phyloP scores from a whole-genome alignment of 1,139 yeast species.

The Pichia sp. region DNA sequence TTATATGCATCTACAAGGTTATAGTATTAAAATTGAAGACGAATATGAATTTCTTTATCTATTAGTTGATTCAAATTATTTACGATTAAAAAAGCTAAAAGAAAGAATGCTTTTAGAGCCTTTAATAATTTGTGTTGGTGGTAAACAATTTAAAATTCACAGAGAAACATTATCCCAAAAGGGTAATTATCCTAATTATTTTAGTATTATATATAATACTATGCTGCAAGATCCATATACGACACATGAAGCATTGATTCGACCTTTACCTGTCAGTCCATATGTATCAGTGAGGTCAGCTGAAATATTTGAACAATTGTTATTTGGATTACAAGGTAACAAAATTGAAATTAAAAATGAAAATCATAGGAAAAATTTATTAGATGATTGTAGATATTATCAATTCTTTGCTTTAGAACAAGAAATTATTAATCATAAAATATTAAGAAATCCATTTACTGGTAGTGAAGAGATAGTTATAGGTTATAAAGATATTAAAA shows the following conservation, averaged over 20 bases:
- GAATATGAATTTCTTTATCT: slow-evolving; percentile 59
- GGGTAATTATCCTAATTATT: slow-evolving; percentile 75
- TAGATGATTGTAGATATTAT: slow-evolving; percentile 71
- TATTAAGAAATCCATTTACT: slow-evolving; percentile 47
- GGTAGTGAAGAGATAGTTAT: slow-evolving; percentile 51
- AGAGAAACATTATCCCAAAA: slow-evolving; percentile 43
- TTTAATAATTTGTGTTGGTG: slow-evolving; percentile 58
- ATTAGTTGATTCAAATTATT: slow-evolving; percentile 70
- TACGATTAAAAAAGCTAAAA: slow-evolving; percentile 54
- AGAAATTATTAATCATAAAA: slow-evolving; percentile 46
- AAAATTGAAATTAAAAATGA: slow-evolving; percentile 41
- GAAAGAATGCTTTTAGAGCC: slow-evolving; percentile 46
- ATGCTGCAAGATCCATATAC: slow-evolving; percentile 42
- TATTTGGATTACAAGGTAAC: slow-evolving; percentile 54
- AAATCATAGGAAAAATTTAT: slow-evolving; percentile 48
- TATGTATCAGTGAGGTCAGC: slow-evolving; percentile 50
- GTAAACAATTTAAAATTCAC: slow-evolving; percentile 52
- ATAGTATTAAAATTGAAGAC: slow-evolving; percentile 50
- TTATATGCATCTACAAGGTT: slow-evolving; percentile 71
- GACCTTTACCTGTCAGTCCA: slow-evolving; percentile 77
- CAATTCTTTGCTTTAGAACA: slow-evolving; percentile 73
- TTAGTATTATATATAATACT: slow-evolving; percentile 54
- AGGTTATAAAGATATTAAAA: slow-evolving; percentile 41
- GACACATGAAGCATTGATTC: slow-evolving; percentile 38
- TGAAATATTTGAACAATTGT: slow-evolving; percentile 50